Base-by-base conservation (phyloP, 1,284 basidiomycete species). In the Fistulinella staudtii region DNA sequence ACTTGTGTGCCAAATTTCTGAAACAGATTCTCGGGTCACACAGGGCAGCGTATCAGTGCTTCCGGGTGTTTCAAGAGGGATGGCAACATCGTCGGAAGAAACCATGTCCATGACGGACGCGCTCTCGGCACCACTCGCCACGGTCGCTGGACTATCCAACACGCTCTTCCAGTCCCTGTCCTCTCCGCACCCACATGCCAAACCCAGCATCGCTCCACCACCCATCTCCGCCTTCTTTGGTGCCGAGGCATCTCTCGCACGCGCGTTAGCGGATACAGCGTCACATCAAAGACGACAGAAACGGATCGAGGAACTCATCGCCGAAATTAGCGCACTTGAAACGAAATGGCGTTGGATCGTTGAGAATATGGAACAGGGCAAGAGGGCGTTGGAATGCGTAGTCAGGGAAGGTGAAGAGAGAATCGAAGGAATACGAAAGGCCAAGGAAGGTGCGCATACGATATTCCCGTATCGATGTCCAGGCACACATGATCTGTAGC, bases 281-380 rank as follows among this genome's bases (percentile, higher is more conserved):
- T 65, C 70, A 17, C 88, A 90, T 55, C 87, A 90, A 58, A 73
- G 79, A 35, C 82, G 81, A 56, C 87, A 90, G 57, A 69, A 82
- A 41, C 73, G 71, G 47, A 88, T 89, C 33, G 85, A 89, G 44
- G 69, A 70, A 7, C 67, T 90, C 28, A 80, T 85, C 53, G 63
- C 71, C 4, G 85, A 89, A 51, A 79, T 89, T 13, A 67, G 84
- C 6, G 77, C 71, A 25, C 66, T 89, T 5, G 85, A 89, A 44
- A 58, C 64, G 8, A 71, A 71, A 50, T 85, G 87, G 80, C 74
- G 83, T 35, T 74, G 75, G 29, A 77, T 85, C 20, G 80, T 82
- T 43, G 67, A 65, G 34, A 76, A 77, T 21, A 68, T 90, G 36
- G 80, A 82, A 49, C 67, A 70, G 15, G 85, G 83, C 1, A 82